These are phyloP conservation scores for Orbilia ellipsospora DNA, from an alignment of 2,329 filamentous ascomycete genomes.

Conservation along the genomic window DNA sequence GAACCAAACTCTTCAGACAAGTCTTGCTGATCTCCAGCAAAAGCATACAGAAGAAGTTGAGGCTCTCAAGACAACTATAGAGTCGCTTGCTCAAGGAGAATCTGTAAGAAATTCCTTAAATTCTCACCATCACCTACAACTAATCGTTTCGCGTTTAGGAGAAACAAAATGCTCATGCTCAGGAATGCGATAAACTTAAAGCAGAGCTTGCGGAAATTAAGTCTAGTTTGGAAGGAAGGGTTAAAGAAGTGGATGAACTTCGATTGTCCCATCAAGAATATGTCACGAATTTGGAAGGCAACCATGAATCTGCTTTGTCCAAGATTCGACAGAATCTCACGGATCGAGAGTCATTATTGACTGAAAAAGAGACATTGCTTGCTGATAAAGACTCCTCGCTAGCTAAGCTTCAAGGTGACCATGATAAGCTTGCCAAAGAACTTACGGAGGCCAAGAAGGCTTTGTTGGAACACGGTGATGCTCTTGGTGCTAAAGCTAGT, in stretches of 20 bases:
- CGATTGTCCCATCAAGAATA: conserved; percentile 12
- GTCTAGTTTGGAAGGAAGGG: conserved; percentile 28
- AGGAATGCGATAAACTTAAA: conserved; percentile 47
- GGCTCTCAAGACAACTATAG: conserved; percentile 37
- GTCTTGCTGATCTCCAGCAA: conserved; percentile 33
- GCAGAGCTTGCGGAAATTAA: conserved; percentile 21
- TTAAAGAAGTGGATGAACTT: conserved; percentile 39
- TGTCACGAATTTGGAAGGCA: conserved; percentile 16
- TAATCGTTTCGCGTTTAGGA: conserved; percentile 12
- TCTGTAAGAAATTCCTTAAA: conserved; percentile 23
- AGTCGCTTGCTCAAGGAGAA: conserved; percentile 37
- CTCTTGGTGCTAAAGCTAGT: conserved; percentile 9
- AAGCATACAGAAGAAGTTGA: conserved; percentile 30
- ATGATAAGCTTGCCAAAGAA: conserved; percentile 35
- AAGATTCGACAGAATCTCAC: conserved; percentile 23
- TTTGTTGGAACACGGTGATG: conserved; percentile 29
- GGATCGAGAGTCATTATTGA: conserved; percentile 33
- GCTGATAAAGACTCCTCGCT: conserved; percentile 25
- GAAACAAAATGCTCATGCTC: conserved; percentile 19
- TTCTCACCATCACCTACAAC: too few relatives aligned
- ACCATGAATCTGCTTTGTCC: conserved; percentile 17
- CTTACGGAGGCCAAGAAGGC: conserved; percentile 37
- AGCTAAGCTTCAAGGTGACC: conserved; percentile 23
- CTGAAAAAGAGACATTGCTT: conserved; percentile 31
- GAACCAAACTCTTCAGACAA: conserved; percentile 38